Evolutionary conservation across 106 monocot genomes (phyloP).

Genomic region (Phalaenopsis equestris): DNA sequence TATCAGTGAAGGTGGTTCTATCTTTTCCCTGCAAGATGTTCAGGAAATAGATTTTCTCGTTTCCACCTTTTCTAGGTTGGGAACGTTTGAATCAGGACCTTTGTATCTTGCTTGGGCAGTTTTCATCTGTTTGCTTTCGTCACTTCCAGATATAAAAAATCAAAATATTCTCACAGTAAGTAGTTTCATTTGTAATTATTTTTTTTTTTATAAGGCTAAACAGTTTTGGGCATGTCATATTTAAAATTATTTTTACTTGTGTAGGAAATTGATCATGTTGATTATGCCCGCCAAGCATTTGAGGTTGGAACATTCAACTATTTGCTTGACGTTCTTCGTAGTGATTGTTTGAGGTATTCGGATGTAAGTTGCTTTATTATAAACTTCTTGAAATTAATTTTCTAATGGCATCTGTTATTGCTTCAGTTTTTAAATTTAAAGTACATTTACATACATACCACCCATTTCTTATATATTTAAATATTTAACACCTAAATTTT

Average conservation of each 20-base stretch:
- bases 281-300: slow-evolving; percentile 71
- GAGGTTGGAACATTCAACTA: slow-evolving; percentile 46
- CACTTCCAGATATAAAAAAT: slow-evolving; percentile 52
- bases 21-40: slow-evolving; percentile 59
- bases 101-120: slow-evolving; percentile 90
- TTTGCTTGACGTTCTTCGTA: slow-evolving; percentile 52
- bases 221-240: background rate
- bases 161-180: slow-evolving; percentile 30
- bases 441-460: too few species aligned
- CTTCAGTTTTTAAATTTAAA: background rate
- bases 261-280: slow-evolving; percentile 81
- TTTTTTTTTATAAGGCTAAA: background rate
- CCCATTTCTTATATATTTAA: too few species aligned
- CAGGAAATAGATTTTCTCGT: slow-evolving; percentile 73
- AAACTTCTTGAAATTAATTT: background rate
- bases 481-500: too few species aligned
- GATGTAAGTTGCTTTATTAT: slow-evolving; percentile 52
- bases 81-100: slow-evolving; percentile 53
- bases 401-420: background rate
- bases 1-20: slow-evolving; percentile 36
- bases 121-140: slow-evolving; percentile 59
- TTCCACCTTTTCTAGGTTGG: slow-evolving; percentile 47
- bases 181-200: background rate
- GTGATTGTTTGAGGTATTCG: slow-evolving; percentile 44
- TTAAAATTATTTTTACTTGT: slow-evolving; percentile 5